Conservation (phyloP, 2,329 filamentous ascomycete species). For the Botryotinia convoluta region DNA sequence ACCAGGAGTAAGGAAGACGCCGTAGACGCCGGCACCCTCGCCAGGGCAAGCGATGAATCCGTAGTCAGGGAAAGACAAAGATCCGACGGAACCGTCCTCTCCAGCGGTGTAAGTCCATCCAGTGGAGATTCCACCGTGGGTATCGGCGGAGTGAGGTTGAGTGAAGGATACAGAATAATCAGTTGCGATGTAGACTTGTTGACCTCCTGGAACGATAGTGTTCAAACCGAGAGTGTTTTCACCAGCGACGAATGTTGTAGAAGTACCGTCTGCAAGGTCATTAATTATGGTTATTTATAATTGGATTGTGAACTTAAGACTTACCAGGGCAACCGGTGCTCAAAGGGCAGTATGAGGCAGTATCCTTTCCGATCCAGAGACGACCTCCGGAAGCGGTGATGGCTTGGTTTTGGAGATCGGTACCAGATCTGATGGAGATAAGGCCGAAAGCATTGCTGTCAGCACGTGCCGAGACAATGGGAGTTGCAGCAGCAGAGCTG, state of each 20-base stretch:
- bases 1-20: not conserved
- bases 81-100: not conserved
- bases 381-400: not conserved
- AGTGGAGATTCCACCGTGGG: not conserved
- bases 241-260: not conserved
- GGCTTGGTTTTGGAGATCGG: not conserved
- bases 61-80: slow-evolving; percentile 1
- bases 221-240: not conserved
- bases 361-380: slow-evolving; percentile 15
- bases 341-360: slow-evolving; percentile 29
- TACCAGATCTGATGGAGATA: slow-evolving; percentile 25
- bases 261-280: not conserved
- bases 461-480: not conserved
- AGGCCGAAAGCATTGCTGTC: not conserved
- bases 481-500: slow-evolving; percentile 20
- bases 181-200: slow-evolving; percentile 6
- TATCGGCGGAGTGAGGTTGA: not conserved
- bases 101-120: slow-evolving; percentile 6
- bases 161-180: not conserved
- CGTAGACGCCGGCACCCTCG: not conserved
- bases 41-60: slow-evolving; percentile 15
- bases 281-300: too few species aligned
- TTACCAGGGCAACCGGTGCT: not conserved
- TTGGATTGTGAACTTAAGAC: too few species aligned
- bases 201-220: slow-evolving; percentile 10